Base-by-base conservation (phyloP, 352 stramenopile species). In the Phytophthora litchii region DNA sequence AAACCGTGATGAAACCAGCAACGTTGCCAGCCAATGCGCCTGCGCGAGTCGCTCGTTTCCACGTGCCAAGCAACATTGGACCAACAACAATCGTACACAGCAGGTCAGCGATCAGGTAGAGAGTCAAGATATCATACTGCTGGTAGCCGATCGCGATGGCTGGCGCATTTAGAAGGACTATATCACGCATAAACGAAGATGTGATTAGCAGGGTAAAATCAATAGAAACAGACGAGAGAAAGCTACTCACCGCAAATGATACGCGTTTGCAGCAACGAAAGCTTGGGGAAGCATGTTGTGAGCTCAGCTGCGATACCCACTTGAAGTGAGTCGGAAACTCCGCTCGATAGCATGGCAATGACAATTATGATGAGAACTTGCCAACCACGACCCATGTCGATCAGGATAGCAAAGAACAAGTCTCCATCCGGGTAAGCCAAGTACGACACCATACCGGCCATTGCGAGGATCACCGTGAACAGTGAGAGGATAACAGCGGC, bases 81-180 rank as follows among this genome's bases (percentile, higher is more conserved):
- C 83, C 83, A 32, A 92, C 76, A 0, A 80, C 80, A 29, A 80
- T 80, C 17, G 80, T 89, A 49, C 83, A 92, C n/a, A 92, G 52
- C 54, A 92, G 45, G 43, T 92, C 83, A 16, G 83, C 80, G 44
- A 92, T 92, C 17, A 92, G 59, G 38, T 90, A 90, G 11, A 92
- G 75, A 32, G 64, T 87, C 53, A 92, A 44, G 41, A 92, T 87
- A 46, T 87, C 62, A 60, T 85, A 86, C 47, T 78, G 54, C 47
- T 89, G 78, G 43, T 86, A 72, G 9, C 80, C 83, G 42, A 92
- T 88, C 8, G 76, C 46, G 50, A 90, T 82, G 10, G 83, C 83
- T 8, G 83, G 80, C 13, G 86, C 70, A 42, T 85, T 92, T 21
- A 92, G 78, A n/a, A 87, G 37, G 1, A 86, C 77, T 87, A 23